phyloP scores from a whole-genome alignment of 495 filamentous ascomycete species.

The Xanthoparmelia taractica region DNA sequence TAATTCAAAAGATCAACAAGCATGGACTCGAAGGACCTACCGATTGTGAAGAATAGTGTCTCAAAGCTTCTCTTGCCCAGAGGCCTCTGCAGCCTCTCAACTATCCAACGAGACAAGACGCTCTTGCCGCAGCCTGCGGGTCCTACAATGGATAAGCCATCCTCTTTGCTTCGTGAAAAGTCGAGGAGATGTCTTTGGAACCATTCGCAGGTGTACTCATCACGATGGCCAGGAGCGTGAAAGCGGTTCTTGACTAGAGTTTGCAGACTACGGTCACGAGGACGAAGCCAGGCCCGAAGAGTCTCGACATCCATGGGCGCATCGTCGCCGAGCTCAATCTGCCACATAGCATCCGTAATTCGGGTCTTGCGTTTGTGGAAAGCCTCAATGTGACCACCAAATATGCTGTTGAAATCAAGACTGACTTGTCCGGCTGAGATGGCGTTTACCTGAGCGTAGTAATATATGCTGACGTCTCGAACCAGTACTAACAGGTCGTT shows the following conservation, averaged over 20 bases:
- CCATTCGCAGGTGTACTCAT: slow-evolving; percentile 59
- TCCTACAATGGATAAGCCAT: slow-evolving; percentile 48
- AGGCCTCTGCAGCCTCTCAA: slow-evolving; percentile 51
- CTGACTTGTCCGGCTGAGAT: slow-evolving; percentile 31
- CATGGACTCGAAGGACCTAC: not conserved
- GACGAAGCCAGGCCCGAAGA: slow-evolving; percentile 35
- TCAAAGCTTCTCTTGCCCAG: slow-evolving; percentile 42
- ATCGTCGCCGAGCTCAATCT: slow-evolving; percentile 39
- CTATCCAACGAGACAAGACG: slow-evolving; percentile 51
- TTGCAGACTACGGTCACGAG: slow-evolving; percentile 37
- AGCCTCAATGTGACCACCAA: slow-evolving; percentile 39
- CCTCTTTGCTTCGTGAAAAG: slow-evolving; percentile 45
- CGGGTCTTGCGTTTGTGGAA: slow-evolving; percentile 43
- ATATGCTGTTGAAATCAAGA: slow-evolving; percentile 42
- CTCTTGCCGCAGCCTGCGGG: slow-evolving; percentile 52
- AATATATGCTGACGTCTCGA: slow-evolving; percentile 43
- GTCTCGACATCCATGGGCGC: slow-evolving; percentile 49
- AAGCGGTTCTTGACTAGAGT: slow-evolving; percentile 45
- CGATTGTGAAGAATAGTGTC: slow-evolving; percentile 6
- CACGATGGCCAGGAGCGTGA: slow-evolving; percentile 43
- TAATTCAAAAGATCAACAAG: not conserved
- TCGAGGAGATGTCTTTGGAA: slow-evolving; percentile 48
- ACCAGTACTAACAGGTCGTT: slow-evolving; percentile 47
- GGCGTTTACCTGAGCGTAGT: slow-evolving; percentile 35
- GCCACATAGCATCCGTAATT: slow-evolving; percentile 40